Percentiles rank a stretch among this genome's conserved stretches.
Conservation (phyloP, 805 yeast species). For the Spathaspora gorwiae region DNA sequence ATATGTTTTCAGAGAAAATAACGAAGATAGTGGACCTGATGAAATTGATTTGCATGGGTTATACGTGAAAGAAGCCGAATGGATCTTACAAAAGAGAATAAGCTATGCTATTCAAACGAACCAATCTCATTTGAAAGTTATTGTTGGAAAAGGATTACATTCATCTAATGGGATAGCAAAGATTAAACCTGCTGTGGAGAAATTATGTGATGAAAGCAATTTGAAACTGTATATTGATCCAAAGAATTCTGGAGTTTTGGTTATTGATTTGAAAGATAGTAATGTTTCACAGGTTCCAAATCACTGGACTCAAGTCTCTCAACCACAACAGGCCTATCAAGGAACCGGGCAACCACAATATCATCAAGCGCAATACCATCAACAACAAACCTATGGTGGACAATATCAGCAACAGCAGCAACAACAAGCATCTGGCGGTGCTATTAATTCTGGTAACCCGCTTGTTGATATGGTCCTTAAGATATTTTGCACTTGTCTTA, state of each 20-base stretch:
- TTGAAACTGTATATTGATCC: slow-evolving; percentile 60
- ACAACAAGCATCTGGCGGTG: slow-evolving; percentile 14
- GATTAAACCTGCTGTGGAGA: slow-evolving; percentile 83
- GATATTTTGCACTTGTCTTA: slow-evolving; percentile 30
- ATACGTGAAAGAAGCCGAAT: slow-evolving; percentile 82
- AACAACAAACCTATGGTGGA: slow-evolving; percentile 9
- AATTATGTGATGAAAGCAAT: slow-evolving; percentile 62
- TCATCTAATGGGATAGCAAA: slow-evolving; percentile 80
- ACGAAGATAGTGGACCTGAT: slow-evolving; percentile 75
- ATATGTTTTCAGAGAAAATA: slow-evolving; percentile 82
- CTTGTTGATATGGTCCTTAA: slow-evolving; percentile 27
- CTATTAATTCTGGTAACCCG: slow-evolving; percentile 21
- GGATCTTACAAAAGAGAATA: slow-evolving; percentile 68
- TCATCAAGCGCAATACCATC: slow-evolving; percentile 20
- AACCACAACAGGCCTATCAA: slow-evolving; percentile 17
- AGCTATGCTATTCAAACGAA: slow-evolving; percentile 55
- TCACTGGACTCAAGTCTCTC: slow-evolving; percentile 21
- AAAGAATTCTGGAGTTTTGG: slow-evolving; percentile 75
- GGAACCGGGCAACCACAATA: slow-evolving; percentile 18
- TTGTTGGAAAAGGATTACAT: slow-evolving; percentile 92
- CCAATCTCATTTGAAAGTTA: slow-evolving; percentile 66
- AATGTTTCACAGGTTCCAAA: slow-evolving; percentile 25
- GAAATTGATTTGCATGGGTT: slow-evolving; percentile 94
- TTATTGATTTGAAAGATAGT: slow-evolving; percentile 50
- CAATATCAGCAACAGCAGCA: slow-evolving; percentile 15